Base-by-base conservation (phyloP, 1,284 basidiomycete genomes). In the Mycena sp. region DNA sequence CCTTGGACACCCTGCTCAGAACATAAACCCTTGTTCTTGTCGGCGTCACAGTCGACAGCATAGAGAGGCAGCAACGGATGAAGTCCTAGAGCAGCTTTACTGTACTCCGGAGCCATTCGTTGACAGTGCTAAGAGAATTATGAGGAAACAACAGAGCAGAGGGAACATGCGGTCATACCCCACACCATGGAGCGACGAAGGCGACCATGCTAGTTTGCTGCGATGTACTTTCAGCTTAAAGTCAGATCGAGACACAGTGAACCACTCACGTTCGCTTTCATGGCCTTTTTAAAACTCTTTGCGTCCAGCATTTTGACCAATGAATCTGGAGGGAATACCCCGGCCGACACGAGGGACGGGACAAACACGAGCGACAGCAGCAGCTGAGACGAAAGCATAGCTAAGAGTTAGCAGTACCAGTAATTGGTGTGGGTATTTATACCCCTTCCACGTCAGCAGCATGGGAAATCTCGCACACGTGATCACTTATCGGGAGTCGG, bases 31-130 rank as follows among this genome's bases (percentile, higher is more conserved):
- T 92, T 94, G 78, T 98, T 97, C 71, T 81, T 80, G 25, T 88
- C 85, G n/a, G 85, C 89, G 71, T 98, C 96, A 69, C 96, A 98
- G 76, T 98, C 94, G 45, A 98, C 86, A 12, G 94, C 92, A 75
- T 96, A 97, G 64, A 93, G 85, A 1, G 95, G 94, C 32, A 98
- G 85, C 37, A 98, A 82, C 9, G 95, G 95, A 62, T 89, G 83
- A 23, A 98, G 85, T 1, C 87, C 90, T 10, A 85, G 75, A 0
- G 95, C 95, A 1, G 94, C 95, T 70, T 92, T 91, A 70, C 86
- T 87, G 73, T 88, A 95, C 73, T 98, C 93, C 0, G 96, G 96
- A 2, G 83, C 93, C 81, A 97, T 87, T 46, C 82, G 83, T 81
- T 96, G 88, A 76, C 96, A 98, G 75, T 98, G 94, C 86, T 92